Percentiles rank a stretch among this genome's conserved stretches.
phyloP scores from a whole-genome alignment of 306 rosid species.

The Castanea sativa region DNA sequence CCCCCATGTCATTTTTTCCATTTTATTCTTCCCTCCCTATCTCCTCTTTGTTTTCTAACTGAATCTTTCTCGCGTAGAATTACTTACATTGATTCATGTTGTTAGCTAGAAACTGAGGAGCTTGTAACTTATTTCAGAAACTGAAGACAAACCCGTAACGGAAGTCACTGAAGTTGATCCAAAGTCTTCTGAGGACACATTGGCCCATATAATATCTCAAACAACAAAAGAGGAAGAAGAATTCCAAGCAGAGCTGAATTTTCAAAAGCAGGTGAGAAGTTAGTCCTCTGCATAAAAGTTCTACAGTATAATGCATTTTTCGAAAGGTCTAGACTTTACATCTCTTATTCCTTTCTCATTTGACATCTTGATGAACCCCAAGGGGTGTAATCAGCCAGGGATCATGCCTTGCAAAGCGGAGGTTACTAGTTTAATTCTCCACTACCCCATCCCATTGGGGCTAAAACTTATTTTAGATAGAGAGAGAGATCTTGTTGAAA shows the following conservation, averaged over 20 bases:
- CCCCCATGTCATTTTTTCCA: neutral
- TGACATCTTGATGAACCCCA: neutral
- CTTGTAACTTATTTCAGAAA: constrained; percentile 37
- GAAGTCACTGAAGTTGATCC: constrained; percentile 37
- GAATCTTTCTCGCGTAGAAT: neutral
- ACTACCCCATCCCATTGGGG: too few species aligned
- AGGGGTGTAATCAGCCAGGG: too few species aligned
- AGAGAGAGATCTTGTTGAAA: too few species aligned
- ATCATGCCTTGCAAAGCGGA: neutral
- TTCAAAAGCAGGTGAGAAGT: constrained; percentile 48
- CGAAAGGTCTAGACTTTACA: constrained; percentile 4
- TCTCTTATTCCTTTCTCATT: neutral
- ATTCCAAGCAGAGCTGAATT: constrained; percentile 40
- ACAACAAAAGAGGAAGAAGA: constrained; percentile 51
- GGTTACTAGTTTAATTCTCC: neutral
- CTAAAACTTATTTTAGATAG: too few species aligned
- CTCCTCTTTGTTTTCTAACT: neutral
- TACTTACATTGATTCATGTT: neutral
- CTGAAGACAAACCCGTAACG: constrained; percentile 10
- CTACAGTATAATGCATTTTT: neutral
- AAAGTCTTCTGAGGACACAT: constrained; percentile 44
- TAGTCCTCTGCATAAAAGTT: neutral
- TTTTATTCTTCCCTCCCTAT: neutral
- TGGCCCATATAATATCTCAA: constrained; percentile 39
- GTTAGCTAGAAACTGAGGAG: constrained; percentile 19